A percentile compares a stretch with the other conserved stretches of the same genome.
Conservation (phyloP, 306 rosid genomes). For the Quillaja saponaria region DNA sequence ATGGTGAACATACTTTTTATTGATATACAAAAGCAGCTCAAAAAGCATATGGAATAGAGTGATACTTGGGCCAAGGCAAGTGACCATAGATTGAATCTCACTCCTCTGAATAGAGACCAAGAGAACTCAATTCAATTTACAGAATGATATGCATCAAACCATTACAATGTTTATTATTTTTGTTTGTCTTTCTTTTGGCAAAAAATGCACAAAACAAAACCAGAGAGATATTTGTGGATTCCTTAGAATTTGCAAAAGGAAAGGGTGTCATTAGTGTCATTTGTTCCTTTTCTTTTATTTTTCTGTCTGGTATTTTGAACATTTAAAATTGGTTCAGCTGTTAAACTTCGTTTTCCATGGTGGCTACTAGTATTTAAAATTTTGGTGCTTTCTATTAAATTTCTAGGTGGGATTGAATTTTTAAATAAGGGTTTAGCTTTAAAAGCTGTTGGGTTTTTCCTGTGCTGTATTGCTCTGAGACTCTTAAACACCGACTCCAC, state of each 20-base stretch:
- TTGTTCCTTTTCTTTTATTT: conserved; percentile 1
- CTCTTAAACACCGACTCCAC: neutral
- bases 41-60: no score
- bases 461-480: neutral
- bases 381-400: conserved; percentile 25
- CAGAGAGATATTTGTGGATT: no score
- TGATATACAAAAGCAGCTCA: no score
- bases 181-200: neutral
- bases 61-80: conserved; percentile 24
- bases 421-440: neutral
- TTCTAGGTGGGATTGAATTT: conserved; percentile 27
- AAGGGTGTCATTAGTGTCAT: neutral
- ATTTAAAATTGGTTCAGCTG: conserved; percentile 39
- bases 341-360: conserved; percentile 43
- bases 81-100: conserved; percentile 20
- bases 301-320: conserved; percentile 26
- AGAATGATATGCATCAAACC: neutral
- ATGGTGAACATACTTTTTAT: no score
- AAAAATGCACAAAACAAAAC: neutral
- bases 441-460: neutral
- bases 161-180: no score
- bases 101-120: conserved; percentile 24
- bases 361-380: neutral
- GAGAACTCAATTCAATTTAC: conserved; percentile 23
- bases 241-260: neutral